Conservation (phyloP, 768 basidiomycete genomes). For the Pleurotus djamor region DNA sequence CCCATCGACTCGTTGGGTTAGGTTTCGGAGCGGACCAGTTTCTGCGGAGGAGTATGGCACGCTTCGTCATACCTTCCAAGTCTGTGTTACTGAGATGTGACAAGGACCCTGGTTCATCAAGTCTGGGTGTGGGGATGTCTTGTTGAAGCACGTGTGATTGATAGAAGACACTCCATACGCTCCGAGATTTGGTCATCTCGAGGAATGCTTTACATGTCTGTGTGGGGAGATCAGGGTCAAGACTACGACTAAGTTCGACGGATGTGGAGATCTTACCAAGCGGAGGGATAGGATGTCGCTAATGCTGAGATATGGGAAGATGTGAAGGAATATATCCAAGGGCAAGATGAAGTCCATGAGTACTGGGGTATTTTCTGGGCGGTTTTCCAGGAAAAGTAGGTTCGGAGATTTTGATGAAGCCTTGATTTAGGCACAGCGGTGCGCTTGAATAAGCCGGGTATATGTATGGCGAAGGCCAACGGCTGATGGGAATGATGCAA, state of each 20-base stretch:
- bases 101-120: constrained; percentile 21
- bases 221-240: background rate
- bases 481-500: background rate
- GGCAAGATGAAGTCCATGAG: constrained; percentile 31
- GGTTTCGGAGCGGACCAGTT: constrained; percentile 51
- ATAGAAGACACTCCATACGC: constrained; percentile 49
- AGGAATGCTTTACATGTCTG: constrained; percentile 47
- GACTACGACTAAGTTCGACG: background rate
- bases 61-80: constrained; percentile 39
- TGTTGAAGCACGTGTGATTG: constrained; percentile 34
- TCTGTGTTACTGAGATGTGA: constrained; percentile 34
- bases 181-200: constrained; percentile 39
- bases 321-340: constrained; percentile 42
- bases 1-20: constrained; percentile 17
- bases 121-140: constrained; percentile 47
- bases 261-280: constrained; percentile 31
- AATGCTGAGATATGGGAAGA: constrained; percentile 39
- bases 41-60: constrained; percentile 38
- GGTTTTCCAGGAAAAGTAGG: background rate
- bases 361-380: background rate
- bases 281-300: constrained; percentile 42
- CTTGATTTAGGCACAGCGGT: no score
- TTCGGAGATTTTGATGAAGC: no score
- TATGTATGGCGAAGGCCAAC: no score
- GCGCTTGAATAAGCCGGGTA: no score